phyloP scores from a whole-genome alignment of 768 basidiomycete species.

The Hericium rajendrae region DNA sequence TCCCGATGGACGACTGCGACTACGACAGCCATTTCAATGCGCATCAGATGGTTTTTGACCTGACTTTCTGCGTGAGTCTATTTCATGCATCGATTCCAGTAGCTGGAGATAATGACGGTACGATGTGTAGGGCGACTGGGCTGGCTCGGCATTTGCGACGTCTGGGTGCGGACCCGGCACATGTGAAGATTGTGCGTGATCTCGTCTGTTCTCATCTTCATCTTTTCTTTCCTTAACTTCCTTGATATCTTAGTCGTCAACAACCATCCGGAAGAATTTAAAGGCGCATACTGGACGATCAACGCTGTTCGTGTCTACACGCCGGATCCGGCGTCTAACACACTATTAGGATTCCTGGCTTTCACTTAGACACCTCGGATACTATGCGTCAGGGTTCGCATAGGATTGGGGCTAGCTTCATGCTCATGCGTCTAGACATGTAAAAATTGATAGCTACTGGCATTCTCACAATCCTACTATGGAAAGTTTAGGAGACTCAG shows the following conservation, averaged over 20 bases:
- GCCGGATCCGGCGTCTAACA: slow-evolving; percentile 1
- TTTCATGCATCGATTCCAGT: neutral
- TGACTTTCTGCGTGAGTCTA: slow-evolving; percentile 50
- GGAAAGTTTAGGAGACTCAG: too few relatives aligned
- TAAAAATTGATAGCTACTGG: too few relatives aligned
- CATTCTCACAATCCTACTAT: too few relatives aligned
- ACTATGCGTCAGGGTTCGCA: too few relatives aligned
- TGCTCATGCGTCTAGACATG: too few relatives aligned
- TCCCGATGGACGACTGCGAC: slow-evolving; percentile 40
- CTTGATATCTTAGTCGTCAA: slow-evolving; percentile 36
- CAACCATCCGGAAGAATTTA: slow-evolving; percentile 48
- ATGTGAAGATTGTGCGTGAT: slow-evolving; percentile 39
- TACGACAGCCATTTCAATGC: slow-evolving; percentile 42
- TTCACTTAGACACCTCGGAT: too few relatives aligned
- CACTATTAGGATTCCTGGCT: too few relatives aligned
- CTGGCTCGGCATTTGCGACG: neutral
- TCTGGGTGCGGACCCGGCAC: slow-evolving; percentile 28
- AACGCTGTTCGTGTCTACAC: slow-evolving; percentile 50
- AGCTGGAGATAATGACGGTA: neutral
- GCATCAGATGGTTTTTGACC: slow-evolving; percentile 47
- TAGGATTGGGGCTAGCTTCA: too few relatives aligned
- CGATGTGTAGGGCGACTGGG: slow-evolving; percentile 10
- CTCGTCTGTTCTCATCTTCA: neutral
- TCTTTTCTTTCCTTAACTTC: neutral
- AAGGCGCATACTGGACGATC: slow-evolving; percentile 63